Evolutionary conservation across 1,284 basidiomycete genomes (phyloP), one percentile per base, ranked within the genome.

Genomic region (Apiotrichum gracile): DNA sequence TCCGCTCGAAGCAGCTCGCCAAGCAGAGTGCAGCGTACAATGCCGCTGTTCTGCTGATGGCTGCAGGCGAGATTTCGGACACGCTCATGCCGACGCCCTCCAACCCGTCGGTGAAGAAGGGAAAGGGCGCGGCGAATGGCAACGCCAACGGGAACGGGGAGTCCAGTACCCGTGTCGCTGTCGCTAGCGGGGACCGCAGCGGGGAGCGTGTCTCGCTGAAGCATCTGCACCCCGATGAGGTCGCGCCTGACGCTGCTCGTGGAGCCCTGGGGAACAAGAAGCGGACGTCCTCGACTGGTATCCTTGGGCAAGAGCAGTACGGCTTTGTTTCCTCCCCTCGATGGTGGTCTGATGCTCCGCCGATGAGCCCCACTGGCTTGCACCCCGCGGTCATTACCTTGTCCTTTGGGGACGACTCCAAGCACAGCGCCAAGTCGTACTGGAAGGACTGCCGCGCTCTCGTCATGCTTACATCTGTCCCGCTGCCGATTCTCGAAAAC

Each of bases 11-110:
- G 38, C 38, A 55, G 24, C 31, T 51, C 19, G 64, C 66, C 1
- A 67, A 66, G 54, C 54, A 54, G 19, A 46, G 46, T 19, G 66
- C 63, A 2, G 40, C 57, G 1, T 52, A 51, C 35, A 49, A 57
- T n/a, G 52, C 52, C 14, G 52, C 60, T n/a, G 37, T 35, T n/a
- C 47, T 22, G 17, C 52, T 68, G 19, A 45, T 58, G 4, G 42
- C 43, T 1, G 52, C 47, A 1, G 61, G 61, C 13, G 66, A 66
- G 49, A 45, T 68, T n/a, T 58, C 58, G 14, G 38, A 41, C 10
- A 21, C 52, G 10, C 54, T 63, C 29, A 21, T 17, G 1, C 64
- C 64, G 1, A 61, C 51, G 1, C 63, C 63, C 2, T 26, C 51
- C 3, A 53, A 47, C 17, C 58, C 58, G 1, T 35, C 51, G 7